These are phyloP conservation scores for Baffinella frigidus DNA, from an alignment of 208 protist genomes.

Conservation along the genomic window DNA sequence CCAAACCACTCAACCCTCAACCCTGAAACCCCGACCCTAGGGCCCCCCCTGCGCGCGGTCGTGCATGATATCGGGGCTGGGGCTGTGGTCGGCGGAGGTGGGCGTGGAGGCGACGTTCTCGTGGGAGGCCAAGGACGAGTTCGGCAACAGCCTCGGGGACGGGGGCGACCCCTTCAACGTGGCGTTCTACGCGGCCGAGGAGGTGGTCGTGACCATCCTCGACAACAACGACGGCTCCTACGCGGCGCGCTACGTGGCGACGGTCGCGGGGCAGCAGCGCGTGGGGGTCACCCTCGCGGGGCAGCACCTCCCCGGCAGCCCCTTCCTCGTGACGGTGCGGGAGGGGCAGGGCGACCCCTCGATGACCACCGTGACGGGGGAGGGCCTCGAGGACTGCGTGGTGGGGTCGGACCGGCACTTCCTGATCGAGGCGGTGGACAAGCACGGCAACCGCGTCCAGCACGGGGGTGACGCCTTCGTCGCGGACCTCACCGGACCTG, in stretches of 20 bases:
- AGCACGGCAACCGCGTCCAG: slow-evolving; percentile 13
- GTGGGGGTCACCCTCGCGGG: background rate
- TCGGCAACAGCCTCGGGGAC: background rate
- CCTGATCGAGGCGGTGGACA: slow-evolving; percentile 43
- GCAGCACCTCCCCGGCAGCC: background rate
- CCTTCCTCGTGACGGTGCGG: slow-evolving; percentile 1
- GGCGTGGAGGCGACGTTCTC: background rate
- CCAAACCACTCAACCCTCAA: no score
- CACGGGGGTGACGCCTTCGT: slow-evolving; percentile 7
- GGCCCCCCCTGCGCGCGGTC: background rate
- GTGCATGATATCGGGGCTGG: background rate
- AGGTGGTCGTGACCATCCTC: background rate
- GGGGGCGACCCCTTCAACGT: slow-evolving; percentile 45
- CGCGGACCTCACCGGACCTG: background rate
- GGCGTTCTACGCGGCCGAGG: background rate
- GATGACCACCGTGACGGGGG: slow-evolving; percentile 16
- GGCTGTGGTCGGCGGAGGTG: slow-evolving; percentile 11
- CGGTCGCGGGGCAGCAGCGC: background rate
- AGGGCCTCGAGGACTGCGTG: slow-evolving; percentile 18
- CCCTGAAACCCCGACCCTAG: no score
- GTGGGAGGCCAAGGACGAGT: background rate
- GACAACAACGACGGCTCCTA: slow-evolving; percentile 33
- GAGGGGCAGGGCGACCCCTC: background rate
- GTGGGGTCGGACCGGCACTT: slow-evolving; percentile 21
- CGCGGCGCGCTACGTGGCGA: slow-evolving; percentile 3